Conservation (phyloP, 352 stramenopile species). For the Elongisporangium anandrum region DNA sequence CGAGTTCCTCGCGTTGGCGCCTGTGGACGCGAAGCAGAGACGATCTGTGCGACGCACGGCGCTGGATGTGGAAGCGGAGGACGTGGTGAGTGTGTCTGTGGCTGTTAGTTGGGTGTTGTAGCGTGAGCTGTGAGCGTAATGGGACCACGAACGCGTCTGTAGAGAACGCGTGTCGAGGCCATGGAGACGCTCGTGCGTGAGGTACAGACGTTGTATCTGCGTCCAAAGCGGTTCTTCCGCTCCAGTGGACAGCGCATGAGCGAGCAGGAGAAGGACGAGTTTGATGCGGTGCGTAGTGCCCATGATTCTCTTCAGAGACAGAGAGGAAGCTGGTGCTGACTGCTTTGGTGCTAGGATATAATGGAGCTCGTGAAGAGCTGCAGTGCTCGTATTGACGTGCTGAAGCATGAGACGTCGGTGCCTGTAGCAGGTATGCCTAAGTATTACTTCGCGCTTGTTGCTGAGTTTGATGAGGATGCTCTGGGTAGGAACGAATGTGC, state of each 20-base stretch:
- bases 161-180: conserved; percentile 44
- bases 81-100: conserved; percentile 19
- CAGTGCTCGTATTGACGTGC: conserved; percentile 47
- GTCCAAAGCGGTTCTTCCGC: conserved; percentile 58
- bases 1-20: conserved; percentile 30
- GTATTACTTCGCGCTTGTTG: too few species aligned
- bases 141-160: not conserved
- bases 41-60: not conserved
- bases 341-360: conserved; percentile 33
- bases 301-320: not conserved
- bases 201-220: conserved; percentile 47
- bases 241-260: conserved; percentile 57
- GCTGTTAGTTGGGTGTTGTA: not conserved
- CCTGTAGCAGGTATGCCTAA: conserved; percentile 11
- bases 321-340: not conserved
- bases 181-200: conserved; percentile 51
- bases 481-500: conserved; percentile 14
- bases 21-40: conserved; percentile 1
- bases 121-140: not conserved
- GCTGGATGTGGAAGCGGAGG: conserved; percentile 21
- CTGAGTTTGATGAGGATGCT: not conserved
- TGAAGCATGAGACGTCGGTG: conserved; percentile 30
- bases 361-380: conserved; percentile 75
- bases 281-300: conserved; percentile 49
- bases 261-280: conserved; percentile 71